A percentile compares a stretch with the other conserved stretches of the same genome.
Conservation (phyloP, 352 stramenopile genomes). For the Pythium sp. region DNA sequence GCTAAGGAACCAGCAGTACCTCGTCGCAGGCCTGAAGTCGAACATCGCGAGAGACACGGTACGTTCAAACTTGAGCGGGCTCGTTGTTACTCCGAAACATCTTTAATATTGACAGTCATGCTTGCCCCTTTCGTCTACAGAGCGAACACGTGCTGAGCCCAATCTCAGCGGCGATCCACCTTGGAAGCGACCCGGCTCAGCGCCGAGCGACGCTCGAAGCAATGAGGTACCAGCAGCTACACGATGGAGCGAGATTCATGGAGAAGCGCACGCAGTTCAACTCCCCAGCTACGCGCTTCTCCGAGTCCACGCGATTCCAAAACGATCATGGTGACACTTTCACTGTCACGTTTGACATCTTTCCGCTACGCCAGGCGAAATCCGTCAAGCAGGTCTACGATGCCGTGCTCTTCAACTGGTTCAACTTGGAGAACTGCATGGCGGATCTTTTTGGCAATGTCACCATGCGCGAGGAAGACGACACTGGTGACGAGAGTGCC, state of each 20-base stretch:
- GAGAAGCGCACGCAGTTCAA: conserved; percentile 22
- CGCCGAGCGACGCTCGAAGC: background rate
- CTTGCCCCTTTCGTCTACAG: background rate
- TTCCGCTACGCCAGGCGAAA: conserved; percentile 10
- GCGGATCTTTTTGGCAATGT: conserved; percentile 11
- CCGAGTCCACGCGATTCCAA: conserved; percentile 32
- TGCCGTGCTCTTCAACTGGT: conserved; percentile 13
- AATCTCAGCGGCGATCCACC: background rate
- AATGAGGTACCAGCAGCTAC: conserved; percentile 2
- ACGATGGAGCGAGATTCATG: conserved; percentile 21
- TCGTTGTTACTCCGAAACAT: no score
- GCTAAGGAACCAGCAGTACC: conserved; percentile 11
- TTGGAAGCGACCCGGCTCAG: background rate
- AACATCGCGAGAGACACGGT: conserved; percentile 5
- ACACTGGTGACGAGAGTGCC: background rate
- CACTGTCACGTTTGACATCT: conserved; percentile 36
- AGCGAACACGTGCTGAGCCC: conserved; percentile 5
- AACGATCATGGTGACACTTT: conserved; percentile 40
- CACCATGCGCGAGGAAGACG: conserved; percentile 15
- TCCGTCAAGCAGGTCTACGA: conserved; percentile 19
- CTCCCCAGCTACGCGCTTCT: conserved; percentile 19
- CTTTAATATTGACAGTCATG: no score
- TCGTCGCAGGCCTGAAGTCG: conserved; percentile 11
- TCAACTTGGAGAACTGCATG: conserved; percentile 16
- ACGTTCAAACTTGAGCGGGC: background rate